Base-by-base conservation (phyloP, 2,329 filamentous ascomycete genomes). In the Colletotrichum acutatum region DNA sequence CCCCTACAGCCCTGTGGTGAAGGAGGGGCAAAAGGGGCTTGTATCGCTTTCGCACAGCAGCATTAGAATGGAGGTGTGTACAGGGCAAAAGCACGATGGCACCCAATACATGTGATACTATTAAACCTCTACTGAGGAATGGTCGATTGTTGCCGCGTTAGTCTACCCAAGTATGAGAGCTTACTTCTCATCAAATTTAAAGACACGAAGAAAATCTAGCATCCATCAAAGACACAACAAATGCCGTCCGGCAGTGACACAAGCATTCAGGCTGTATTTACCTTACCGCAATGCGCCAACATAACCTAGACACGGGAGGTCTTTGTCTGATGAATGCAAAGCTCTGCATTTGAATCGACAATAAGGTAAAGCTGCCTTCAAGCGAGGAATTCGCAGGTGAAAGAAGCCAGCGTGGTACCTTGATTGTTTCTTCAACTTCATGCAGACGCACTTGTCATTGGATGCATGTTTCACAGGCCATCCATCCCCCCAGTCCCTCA, bases 1-100 rank as follows among this genome's bases (percentile, higher is more conserved):
- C 54, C 59, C 56, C 66, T 59, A 46, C 66, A 72, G 66, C 66
- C 66, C 70, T 72, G 66, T 69, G 66, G 53, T 49, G 8, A 30
- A 49, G 19, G 66, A 72, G 60, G 66, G 54, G 66, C 70, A 58
- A 61, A 70, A 54, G 66, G 54, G 60, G 46, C 19, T 62, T 22
- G 28, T 22, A 12, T 26, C 34, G 26, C 12, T 54, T 49, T 60
- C 19, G 32, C 46, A 62, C 60, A 72, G 28, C 19, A 28, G 14
- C 53, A 22, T 24, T 6, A 3, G 6, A 0, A 19, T 14, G 9
- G 14, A 37, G 16, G 37, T 42, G 16, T 16, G 22, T n/a, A n/a
- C 60, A 16, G 26, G 34, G 26, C n/a, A 14, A 34, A 11, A 34
- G 42, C 57, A 19, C 61, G 24, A 16, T 42, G 53, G 34, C n/a